A percentile compares a stretch with the other conserved stretches of the same genome.
Evolutionary conservation across 768 basidiomycete species (phyloP).

Genomic region (Harrya chromipes): DNA sequence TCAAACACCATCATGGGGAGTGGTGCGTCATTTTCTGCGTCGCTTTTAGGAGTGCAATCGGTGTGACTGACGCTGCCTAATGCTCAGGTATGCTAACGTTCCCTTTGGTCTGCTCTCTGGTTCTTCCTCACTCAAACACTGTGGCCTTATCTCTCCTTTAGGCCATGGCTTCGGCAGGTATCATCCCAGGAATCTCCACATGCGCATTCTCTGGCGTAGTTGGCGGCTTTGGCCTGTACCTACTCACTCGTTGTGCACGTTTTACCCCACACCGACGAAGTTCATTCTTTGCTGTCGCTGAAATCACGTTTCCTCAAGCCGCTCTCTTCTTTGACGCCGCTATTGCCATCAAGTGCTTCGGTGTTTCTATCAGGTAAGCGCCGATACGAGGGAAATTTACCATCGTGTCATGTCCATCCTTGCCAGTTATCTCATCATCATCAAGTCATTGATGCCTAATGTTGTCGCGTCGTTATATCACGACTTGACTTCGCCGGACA

Average conservation of each 20-base stretch:
- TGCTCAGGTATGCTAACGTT: conserved; percentile 81
- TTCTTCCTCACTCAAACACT: background rate
- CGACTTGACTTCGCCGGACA: conserved; percentile 61
- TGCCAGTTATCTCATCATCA: conserved; percentile 80
- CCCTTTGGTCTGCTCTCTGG: conserved; percentile 54
- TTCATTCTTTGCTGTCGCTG: conserved; percentile 80
- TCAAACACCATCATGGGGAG: conserved; percentile 92
- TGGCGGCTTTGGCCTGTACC: conserved; percentile 83
- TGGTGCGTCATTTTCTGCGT: conserved; percentile 44
- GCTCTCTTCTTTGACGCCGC: conserved; percentile 91
- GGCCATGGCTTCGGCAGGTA: conserved; percentile 88
- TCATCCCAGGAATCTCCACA: conserved; percentile 87
- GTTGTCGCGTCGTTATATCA: conserved; percentile 84
- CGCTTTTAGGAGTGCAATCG: background rate
- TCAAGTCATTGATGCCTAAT: conserved; percentile 91
- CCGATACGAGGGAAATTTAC: background rate
- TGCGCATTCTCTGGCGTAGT: conserved; percentile 78
- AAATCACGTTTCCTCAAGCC: conserved; percentile 86
- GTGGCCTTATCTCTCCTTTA: conserved; percentile 25
- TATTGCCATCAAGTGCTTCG: conserved; percentile 95
- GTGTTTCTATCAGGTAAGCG: conserved; percentile 84
- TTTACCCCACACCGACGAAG: conserved; percentile 69
- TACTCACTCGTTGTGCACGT: conserved; percentile 81
- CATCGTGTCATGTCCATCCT: background rate
- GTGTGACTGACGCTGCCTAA: background rate